These are phyloP conservation scores for Lasiosphaeria ovina DNA, from an alignment of 495 filamentous ascomycete genomes.

Conservation along the genomic window DNA sequence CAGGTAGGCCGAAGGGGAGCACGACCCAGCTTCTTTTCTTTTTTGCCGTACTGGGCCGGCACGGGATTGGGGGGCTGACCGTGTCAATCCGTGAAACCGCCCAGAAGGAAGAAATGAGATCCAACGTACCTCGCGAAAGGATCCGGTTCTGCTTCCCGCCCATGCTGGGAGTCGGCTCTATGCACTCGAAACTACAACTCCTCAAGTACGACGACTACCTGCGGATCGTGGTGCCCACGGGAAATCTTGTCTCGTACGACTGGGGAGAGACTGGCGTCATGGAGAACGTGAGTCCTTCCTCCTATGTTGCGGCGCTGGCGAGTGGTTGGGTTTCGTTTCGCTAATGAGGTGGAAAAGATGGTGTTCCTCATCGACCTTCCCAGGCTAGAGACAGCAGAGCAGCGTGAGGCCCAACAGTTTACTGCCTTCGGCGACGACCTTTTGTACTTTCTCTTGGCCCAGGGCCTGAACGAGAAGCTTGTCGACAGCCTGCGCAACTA, in stretches of 20 bases:
- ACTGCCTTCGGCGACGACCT: conserved; percentile 70
- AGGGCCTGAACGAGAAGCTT: conserved; percentile 60
- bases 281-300: conserved; percentile 63
- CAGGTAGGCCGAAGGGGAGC: conserved; percentile 37
- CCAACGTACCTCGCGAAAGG: conserved; percentile 38
- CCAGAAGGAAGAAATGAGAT: conserved; percentile 53
- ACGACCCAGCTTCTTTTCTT: neutral
- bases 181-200: conserved; percentile 90
- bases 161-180: conserved; percentile 52
- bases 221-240: conserved; percentile 75
- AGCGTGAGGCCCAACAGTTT: conserved; percentile 33
- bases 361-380: conserved; percentile 87
- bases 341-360: conserved; percentile 41
- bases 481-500: conserved; percentile 61
- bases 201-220: conserved; percentile 68
- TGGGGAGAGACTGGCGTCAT: conserved; percentile 81
- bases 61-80: neutral
- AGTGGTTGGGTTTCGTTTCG: conserved; percentile 2
- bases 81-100: neutral
- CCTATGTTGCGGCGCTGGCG: neutral
- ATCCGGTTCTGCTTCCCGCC: conserved; percentile 77
- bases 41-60: neutral
- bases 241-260: conserved; percentile 76
- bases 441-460: conserved; percentile 65
- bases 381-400: conserved; percentile 38